Evolutionary conservation across 257 asterid species (phyloP), one percentile per base, ranked within the genome.

Genomic region (Salvia rosmarinus): DNA sequence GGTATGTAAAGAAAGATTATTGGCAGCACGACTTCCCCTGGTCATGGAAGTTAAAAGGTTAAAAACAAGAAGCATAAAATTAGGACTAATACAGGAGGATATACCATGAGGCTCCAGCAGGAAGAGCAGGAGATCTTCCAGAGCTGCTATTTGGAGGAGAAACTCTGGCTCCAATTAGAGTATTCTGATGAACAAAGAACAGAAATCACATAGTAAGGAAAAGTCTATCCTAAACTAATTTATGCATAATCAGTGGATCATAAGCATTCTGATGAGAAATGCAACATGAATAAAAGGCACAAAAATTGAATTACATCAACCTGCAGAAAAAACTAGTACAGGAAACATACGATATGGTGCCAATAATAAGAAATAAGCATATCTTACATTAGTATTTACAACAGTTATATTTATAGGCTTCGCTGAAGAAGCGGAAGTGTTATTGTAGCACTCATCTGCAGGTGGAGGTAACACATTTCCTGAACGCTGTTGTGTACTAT

Each of bases 31-130:
- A 13, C 92, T 75, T 57, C 95, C 99, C 99, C 99, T 95, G 81
- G 57, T 64, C 67, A 83, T 67, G 76, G 78, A 6, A 74, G 72
- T 9, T 49, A 28, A 42, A 59, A 10, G 8, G 34, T 74, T 49
- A 82, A 77, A 58, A 70, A 70, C 60, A 13, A 72, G 7, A 52
- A 37, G 35, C 35, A 61, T 28, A 47, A 65, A 75, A 64, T 42
- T 37, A 23, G 60, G 16, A 70, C 46, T 13, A 73, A 64, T 28
- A 75, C 64, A 54, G 14, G 44, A 61, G 57, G 60, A 42, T 72
- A 63, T 85, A 91, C 99, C 98, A 95, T 62, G 90, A 95, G 16
- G 98, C 97, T 47, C 97, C 96, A 66, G 91, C 92, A 21, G 98
- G 99, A 60, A 89, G 96, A 82, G 95, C 92, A 80, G 84, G 83